These are phyloP conservation scores for Urtica urens DNA, from an alignment of 306 rosid species.

Conservation along the genomic window DNA sequence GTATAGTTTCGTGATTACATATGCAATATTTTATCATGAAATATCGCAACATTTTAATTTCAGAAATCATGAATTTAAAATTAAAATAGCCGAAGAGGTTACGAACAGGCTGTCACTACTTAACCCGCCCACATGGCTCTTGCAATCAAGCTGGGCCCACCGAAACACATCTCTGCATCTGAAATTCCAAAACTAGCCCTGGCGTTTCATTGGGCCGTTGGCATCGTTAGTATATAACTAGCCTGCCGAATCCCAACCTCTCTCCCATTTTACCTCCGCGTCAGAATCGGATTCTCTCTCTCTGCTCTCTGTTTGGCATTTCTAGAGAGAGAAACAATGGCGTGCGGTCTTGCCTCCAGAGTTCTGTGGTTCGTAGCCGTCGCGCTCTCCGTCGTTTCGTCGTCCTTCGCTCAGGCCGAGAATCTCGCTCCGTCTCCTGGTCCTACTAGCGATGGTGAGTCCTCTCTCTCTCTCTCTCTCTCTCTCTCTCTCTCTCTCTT, in stretches of 20 bases:
- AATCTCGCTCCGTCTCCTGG: constrained; percentile 37
- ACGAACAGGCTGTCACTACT: neutral
- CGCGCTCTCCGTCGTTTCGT: constrained; percentile 32
- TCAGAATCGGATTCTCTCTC: constrained; percentile 2
- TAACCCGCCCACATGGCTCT: constrained; percentile 10
- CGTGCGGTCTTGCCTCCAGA: constrained; percentile 18
- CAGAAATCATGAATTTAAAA: neutral
- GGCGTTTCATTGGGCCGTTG: neutral
- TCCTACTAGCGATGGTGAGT: constrained; percentile 65
- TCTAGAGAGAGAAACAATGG: constrained; percentile 19
- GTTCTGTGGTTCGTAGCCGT: constrained; percentile 24
- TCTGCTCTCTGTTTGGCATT: neutral
- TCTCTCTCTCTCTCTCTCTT: neutral
- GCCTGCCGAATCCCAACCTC: neutral
- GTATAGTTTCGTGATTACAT: too few relatives aligned
- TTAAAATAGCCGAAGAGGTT: neutral
- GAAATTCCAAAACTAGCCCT: constrained; percentile 1
- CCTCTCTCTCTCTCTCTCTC: neutral
- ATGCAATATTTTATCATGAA: too few relatives aligned
- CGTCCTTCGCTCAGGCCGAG: constrained; percentile 24
- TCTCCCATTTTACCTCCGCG: neutral
- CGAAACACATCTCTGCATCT: neutral
- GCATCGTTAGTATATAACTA: neutral
- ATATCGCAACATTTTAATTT: too few relatives aligned
- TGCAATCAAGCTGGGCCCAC: neutral